These are phyloP conservation scores for Mycena galericulata DNA, from an alignment of 768 basidiomycete species.

Conservation along the genomic window DNA sequence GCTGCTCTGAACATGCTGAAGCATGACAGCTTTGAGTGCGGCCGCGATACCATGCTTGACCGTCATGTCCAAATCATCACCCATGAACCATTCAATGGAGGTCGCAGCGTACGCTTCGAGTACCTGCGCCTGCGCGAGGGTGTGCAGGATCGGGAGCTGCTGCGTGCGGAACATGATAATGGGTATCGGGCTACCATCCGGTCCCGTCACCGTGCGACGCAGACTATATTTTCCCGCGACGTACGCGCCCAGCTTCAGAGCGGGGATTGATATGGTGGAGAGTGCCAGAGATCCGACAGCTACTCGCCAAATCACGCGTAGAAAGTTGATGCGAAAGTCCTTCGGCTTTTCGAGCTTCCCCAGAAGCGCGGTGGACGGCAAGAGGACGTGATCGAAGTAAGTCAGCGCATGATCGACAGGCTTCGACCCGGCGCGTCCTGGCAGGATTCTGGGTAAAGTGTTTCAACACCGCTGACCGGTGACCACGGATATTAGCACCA, in stretches of 20 bases:
- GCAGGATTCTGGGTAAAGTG: not conserved
- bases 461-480: not conserved
- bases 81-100: not conserved
- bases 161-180: slow-evolving; percentile 14
- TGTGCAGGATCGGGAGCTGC: slow-evolving; percentile 7
- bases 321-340: not conserved
- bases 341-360: not conserved
- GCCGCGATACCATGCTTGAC: not conserved
- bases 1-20: not conserved
- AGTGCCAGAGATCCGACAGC: not conserved
- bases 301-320: slow-evolving; percentile 11
- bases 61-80: not conserved
- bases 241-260: not conserved
- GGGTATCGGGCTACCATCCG: not conserved
- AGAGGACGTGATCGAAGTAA: slow-evolving; percentile 5
- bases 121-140: slow-evolving; percentile 12
- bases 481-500: not conserved
- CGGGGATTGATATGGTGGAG: not conserved
- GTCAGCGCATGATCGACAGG: slow-evolving; percentile 17
- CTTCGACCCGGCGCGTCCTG: not conserved
- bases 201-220: slow-evolving; percentile 4
- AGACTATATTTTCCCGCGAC: slow-evolving; percentile 18
- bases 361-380: not conserved
- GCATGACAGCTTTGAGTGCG: not conserved
- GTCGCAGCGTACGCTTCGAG: not conserved